Base-by-base conservation (phyloP, 192 early-diverging fungal species). In the Backusella macrospora region DNA sequence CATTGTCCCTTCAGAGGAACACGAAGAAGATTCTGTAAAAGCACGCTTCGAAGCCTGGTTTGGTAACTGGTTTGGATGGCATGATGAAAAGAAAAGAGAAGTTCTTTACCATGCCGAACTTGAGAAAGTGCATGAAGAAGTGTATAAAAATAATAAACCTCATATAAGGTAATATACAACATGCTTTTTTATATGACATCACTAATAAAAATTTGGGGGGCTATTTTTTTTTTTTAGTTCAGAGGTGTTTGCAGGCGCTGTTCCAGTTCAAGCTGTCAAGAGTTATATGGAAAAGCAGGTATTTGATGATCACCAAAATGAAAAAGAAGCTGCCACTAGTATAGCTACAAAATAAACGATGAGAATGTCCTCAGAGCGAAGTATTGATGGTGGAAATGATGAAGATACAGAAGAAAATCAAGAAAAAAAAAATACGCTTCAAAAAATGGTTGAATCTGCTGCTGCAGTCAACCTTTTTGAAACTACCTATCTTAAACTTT, bases 221-320 rank as follows among this genome's bases (percentile, higher is more conserved):
- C 52, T 23, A 23, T 59, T 23, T 59, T 23, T 59, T 8, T 8
- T 12, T 59, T 23, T 3, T 64, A 72, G 71, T 45, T 80, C 81
- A 59, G 83, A 84, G 62, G 29, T 80, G 8, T 65, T 88, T 34
- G 84, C 84, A 2, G 84, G 82, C 8, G 87, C 87, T n/a, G 87
- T 84, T 16, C 85, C 82, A n/a, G 86, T 85, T 55, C 86, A 85
- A 45, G 87, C 85, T 21, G 80, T 86, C 74, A 79, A 77, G 29
- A 63, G 70, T 4, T 80, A 78, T 63, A 84, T 80, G 38, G 40
- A 74, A 44, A 45, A 76, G 10, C 65, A 75, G 15, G 75, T 52
- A 43, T 62, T 15, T 10, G n/a, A 14, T 26, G 64, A 70, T 52
- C 62, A 71, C 18, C 42, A 40, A 5, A 5, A 59, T 6, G 70